These are phyloP conservation scores for Arthrobotrys musiformis DNA, from an alignment of 2,329 filamentous ascomycete species.

Conservation along the genomic window DNA sequence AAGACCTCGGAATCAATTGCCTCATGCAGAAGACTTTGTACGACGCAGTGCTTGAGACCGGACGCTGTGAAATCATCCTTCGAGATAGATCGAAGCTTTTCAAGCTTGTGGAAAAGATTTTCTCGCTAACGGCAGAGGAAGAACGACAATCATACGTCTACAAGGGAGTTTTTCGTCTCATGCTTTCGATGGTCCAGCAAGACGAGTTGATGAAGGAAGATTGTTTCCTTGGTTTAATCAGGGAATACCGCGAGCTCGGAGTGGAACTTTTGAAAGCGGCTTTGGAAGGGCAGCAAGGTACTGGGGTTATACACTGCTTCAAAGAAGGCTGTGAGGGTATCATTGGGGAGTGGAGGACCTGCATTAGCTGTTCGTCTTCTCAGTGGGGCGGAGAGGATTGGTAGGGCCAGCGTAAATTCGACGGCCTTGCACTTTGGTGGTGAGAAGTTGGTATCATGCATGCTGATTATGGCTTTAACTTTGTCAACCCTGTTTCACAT, in stretches of 20 bases:
- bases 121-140: slow-evolving; percentile 15
- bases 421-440: slow-evolving; percentile 18
- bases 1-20: slow-evolving; percentile 22
- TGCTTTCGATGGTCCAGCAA: slow-evolving; percentile 8
- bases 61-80: slow-evolving; percentile 18
- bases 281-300: not conserved
- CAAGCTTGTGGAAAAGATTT: slow-evolving; percentile 27
- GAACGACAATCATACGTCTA: slow-evolving; percentile 24
- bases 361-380: not conserved
- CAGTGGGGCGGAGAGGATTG: slow-evolving; percentile 29
- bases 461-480: too few relatives aligned
- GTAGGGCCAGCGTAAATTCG: slow-evolving; percentile 10
- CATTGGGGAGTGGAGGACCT: slow-evolving; percentile 31
- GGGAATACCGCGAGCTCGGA: slow-evolving; percentile 11
- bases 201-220: slow-evolving; percentile 10
- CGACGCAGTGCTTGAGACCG: slow-evolving; percentile 1
- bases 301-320: slow-evolving; percentile 13
- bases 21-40: slow-evolving; percentile 40
- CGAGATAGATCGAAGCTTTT: slow-evolving; percentile 1
- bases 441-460: not conserved
- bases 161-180: slow-evolving; percentile 16
- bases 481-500: too few relatives aligned
- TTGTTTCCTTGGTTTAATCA: slow-evolving; percentile 27
- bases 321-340: slow-evolving; percentile 20
- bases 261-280: slow-evolving; percentile 30